Percentiles rank a stretch among this genome's conserved stretches.
These are phyloP conservation scores for Exophiala lecanii-corni DNA, from an alignment of 2,329 filamentous ascomycete genomes.

Conservation along the genomic window DNA sequence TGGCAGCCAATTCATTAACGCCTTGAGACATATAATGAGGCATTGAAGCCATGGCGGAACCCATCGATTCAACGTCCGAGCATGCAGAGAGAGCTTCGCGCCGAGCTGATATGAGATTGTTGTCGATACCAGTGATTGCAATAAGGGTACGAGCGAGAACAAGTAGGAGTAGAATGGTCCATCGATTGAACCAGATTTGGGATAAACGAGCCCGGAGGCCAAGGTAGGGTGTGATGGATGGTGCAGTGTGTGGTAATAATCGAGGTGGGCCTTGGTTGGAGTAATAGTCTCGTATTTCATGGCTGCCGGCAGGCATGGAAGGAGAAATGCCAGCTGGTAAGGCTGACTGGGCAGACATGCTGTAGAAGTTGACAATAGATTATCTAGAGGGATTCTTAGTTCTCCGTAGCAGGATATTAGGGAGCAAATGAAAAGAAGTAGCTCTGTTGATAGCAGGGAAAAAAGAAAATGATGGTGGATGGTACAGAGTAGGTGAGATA, in stretches of 20 bases:
- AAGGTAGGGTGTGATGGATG: slow-evolving; percentile 81
- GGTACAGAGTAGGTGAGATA: no score
- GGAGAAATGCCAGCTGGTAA: slow-evolving; percentile 54
- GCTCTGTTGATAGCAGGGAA: no score
- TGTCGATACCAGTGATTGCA: slow-evolving; percentile 66
- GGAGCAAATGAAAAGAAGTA: neutral
- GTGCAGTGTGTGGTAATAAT: slow-evolving; percentile 58
- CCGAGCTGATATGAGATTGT: slow-evolving; percentile 71
- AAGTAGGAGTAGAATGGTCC: slow-evolving; percentile 85
- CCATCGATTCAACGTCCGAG: slow-evolving; percentile 84
- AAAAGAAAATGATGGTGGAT: no score
- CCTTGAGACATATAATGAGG: slow-evolving; percentile 88
- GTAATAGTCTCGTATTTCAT: slow-evolving; percentile 60
- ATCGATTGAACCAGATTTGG: slow-evolving; percentile 95
- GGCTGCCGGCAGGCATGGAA: slow-evolving; percentile 54
- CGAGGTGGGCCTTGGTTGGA: slow-evolving; percentile 50
- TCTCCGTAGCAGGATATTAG: no score
- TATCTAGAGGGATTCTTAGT: slow-evolving; percentile 19
- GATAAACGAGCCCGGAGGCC: slow-evolving; percentile 84
- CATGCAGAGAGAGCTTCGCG: slow-evolving; percentile 81
- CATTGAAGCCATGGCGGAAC: slow-evolving; percentile 96
- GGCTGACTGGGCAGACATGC: slow-evolving; percentile 31
- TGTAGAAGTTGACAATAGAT: slow-evolving; percentile 22
- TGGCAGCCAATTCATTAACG: slow-evolving; percentile 79
- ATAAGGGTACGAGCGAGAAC: slow-evolving; percentile 78